Evolutionary conservation across 2,329 filamentous ascomycete genomes (phyloP).

Genomic region (Alternaria sp.): DNA sequence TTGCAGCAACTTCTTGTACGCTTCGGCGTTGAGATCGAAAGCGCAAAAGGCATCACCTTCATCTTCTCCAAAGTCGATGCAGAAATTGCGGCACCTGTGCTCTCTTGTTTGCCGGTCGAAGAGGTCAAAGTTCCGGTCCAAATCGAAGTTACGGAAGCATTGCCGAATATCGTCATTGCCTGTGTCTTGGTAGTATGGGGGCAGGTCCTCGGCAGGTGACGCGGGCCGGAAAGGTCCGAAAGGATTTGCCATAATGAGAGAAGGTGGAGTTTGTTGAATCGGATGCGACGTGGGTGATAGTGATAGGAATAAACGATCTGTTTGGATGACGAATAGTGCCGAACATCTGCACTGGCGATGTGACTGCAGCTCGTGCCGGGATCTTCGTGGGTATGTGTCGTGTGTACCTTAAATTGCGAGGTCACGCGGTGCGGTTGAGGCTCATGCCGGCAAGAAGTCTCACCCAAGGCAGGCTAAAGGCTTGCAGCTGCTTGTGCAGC

Average conservation of each 20-base stretch:
- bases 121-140: constrained; percentile 53
- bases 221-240: constrained; percentile 36
- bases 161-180: constrained; percentile 40
- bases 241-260: constrained; percentile 30
- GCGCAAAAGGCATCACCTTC: constrained; percentile 62
- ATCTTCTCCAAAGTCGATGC: constrained; percentile 67
- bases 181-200: constrained; percentile 44
- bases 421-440: constrained; percentile 31
- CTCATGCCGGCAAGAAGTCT: constrained; percentile 33
- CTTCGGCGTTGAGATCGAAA: constrained; percentile 57
- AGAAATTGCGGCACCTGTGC: constrained; percentile 62
- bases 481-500: constrained; percentile 9
- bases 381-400: constrained; percentile 19
- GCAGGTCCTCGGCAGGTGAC: constrained; percentile 37
- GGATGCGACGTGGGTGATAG: neutral
- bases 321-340: constrained; percentile 5
- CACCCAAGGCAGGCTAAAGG: constrained; percentile 8
- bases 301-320: constrained; percentile 1
- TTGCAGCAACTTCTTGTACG: constrained; percentile 49
- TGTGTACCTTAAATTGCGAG: constrained; percentile 25
- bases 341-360: constrained; percentile 17
- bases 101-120: constrained; percentile 53
- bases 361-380: constrained; percentile 32
- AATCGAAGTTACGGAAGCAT: constrained; percentile 63
- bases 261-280: neutral